Base-by-base conservation (phyloP, 1,139 yeast genomes). In the Saccharomyces pastorianus region DNA sequence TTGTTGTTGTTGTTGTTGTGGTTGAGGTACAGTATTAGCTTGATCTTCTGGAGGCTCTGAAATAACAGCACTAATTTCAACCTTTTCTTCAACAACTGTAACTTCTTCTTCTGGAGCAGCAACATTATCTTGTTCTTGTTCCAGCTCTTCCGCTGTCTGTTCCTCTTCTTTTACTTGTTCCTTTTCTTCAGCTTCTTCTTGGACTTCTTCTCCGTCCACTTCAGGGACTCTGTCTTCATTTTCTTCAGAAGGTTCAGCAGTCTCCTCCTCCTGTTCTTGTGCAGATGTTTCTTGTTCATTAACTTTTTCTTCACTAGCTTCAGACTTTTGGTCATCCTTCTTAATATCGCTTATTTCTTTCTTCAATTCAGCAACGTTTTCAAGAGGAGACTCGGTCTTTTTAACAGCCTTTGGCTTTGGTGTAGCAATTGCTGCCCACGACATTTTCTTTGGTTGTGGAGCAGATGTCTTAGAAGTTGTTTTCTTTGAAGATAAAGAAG, bases 391-490 rank as follows among this genome's bases (percentile, higher is more conserved):
- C 11, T 46, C 31, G 8, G 48, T 62, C 59, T 60, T 62, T 42
- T 57, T 56, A 44, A 56, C 65, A 47, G 58, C 53, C 47, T 66
- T 61, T 17, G 71, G 68, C 55, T 67, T 67, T 44, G 71, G 69
- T 25, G 71, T 60, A 41, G 75, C 76, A 55, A 73, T 67, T 9
- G 75, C 75, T 25, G 76, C 76, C 76, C 77, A 73, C 7, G 76
- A 69, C 64, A 71, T 63, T 55, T 63, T 66, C 61, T 63, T 65
- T 31, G 68, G 53, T 52, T 58, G 59, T 3, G 48, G 26, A 11
- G 28, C 23, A 27, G 23, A 14, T n/a, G 48, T 23, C 46, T 58
- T 53, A 13, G 50, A 38, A 2, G 48, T 13, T 13, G 48, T 13
- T 13, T 46, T 27, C 48, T 46, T 27, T 14, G 28, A 26, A 14